Conservation (phyloP, 108 stramenopile species). For the Aurantiochytrium sp. region DNA sequence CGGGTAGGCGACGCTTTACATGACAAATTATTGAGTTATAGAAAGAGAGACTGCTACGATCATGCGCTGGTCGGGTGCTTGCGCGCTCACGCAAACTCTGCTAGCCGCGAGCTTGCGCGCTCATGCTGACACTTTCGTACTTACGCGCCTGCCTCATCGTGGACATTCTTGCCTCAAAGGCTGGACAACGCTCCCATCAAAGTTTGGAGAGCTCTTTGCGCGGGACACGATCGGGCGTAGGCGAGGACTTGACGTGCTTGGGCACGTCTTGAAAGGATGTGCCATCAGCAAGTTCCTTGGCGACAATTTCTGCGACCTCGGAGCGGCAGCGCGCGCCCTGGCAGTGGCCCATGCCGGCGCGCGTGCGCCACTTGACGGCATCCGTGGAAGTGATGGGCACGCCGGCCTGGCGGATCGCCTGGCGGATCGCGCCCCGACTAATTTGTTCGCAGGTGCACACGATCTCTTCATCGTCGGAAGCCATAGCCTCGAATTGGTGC, state of each 20-base stretch:
- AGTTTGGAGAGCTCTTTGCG: neutral
- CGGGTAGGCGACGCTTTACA: no score
- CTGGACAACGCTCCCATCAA: no score
- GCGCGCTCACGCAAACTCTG: no score
- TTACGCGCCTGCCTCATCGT: no score
- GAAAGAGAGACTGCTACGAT: no score
- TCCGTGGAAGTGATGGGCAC: neutral
- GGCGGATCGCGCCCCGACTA: neutral
- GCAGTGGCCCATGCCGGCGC: slow-evolving; percentile 27
- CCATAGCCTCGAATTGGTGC: neutral
- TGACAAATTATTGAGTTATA: no score
- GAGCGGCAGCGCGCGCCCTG: slow-evolving; percentile 1
- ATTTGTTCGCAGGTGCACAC: slow-evolving; percentile 15
- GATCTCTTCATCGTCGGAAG: neutral
- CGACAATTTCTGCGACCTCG: neutral
- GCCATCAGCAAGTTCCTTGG: neutral
- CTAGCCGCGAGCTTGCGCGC: no score
- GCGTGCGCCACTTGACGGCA: neutral
- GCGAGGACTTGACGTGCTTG: neutral
- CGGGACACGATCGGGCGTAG: neutral
- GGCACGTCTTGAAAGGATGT: neutral
- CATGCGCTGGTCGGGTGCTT: no score
- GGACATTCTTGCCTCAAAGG: no score
- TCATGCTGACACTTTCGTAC: no score
- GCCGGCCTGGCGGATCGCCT: neutral